Evolutionary conservation across 179 eudicot species (phyloP).

Genomic region (Heliamphora pulchella): DNA sequence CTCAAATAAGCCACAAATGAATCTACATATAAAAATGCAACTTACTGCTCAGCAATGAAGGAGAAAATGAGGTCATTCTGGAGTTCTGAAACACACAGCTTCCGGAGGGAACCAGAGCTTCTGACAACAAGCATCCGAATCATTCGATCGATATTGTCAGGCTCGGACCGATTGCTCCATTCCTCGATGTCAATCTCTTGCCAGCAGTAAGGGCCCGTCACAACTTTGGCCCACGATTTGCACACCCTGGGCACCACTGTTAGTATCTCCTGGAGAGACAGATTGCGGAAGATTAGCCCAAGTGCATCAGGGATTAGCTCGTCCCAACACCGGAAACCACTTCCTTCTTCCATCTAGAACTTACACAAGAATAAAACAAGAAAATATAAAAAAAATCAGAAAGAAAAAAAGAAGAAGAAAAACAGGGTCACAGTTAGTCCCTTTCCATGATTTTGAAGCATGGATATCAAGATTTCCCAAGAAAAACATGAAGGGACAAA

Average conservation of each 20-base stretch:
- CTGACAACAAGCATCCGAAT: constrained; percentile 47
- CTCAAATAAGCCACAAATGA: too few species aligned
- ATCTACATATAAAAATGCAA: not conserved
- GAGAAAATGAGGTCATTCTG: constrained; percentile 40
- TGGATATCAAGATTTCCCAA: not conserved
- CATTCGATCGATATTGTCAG: constrained; percentile 51
- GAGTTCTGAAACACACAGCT: constrained; percentile 56
- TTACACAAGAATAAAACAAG: not conserved
- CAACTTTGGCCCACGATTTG: constrained; percentile 64
- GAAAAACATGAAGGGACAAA: not conserved
- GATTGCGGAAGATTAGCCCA: constrained; percentile 50
- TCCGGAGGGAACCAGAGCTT: constrained; percentile 53
- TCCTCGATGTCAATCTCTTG: constrained; percentile 68
- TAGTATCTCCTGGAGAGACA: constrained; percentile 44
- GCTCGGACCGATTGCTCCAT: constrained; percentile 42
- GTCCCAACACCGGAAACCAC: constrained; percentile 49
- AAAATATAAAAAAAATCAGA: too few species aligned
- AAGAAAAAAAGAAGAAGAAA: not conserved
- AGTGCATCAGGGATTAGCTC: constrained; percentile 71
- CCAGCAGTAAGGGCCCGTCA: constrained; percentile 76
- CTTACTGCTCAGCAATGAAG: constrained; percentile 72
- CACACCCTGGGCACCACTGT: constrained; percentile 69
- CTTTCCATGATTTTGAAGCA: not conserved
- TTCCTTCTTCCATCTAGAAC: constrained; percentile 37
- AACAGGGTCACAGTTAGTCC: not conserved